phyloP scores from a whole-genome alignment of 1,284 basidiomycete genomes.

The Fomitopsis palustris region DNA sequence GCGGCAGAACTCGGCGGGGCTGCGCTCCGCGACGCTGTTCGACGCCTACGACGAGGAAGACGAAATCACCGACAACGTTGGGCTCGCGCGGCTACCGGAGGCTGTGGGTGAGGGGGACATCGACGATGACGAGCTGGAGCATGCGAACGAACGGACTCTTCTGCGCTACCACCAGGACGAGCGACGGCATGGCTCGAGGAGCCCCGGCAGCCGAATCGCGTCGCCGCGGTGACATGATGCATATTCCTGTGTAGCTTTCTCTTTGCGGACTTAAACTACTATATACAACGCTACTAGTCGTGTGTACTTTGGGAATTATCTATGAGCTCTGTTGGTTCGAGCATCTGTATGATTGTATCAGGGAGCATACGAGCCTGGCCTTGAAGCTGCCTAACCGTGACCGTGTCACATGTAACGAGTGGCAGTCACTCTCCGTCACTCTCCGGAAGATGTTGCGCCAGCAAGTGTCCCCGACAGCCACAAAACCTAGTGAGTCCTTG shows the following conservation, averaged over 20 bases:
- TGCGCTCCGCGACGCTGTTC: slow-evolving; percentile 60
- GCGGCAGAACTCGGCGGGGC: slow-evolving; percentile 45
- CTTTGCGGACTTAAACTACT: not conserved
- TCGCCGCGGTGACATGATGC: slow-evolving; percentile 12
- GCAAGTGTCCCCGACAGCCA: too few species aligned
- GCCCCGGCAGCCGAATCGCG: slow-evolving; percentile 21
- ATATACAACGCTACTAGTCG: slow-evolving; percentile 1
- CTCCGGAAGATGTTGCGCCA: too few species aligned
- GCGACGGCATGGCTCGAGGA: slow-evolving; percentile 17
- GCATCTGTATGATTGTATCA: too few species aligned
- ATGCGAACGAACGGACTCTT: slow-evolving; percentile 35
- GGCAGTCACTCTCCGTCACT: too few species aligned
- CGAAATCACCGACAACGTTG: slow-evolving; percentile 23
- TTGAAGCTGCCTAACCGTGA: too few species aligned
- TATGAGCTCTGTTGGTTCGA: not conserved
- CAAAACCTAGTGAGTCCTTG: too few species aligned
- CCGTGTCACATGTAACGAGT: too few species aligned
- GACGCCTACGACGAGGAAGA: slow-evolving; percentile 53
- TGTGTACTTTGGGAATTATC: slow-evolving; percentile 1
- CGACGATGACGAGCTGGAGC: slow-evolving; percentile 32
- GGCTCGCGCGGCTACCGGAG: slow-evolving; percentile 28
- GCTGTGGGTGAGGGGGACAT: slow-evolving; percentile 30
- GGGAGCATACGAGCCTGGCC: too few species aligned
- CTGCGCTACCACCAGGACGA: slow-evolving; percentile 23
- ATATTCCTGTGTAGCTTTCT: slow-evolving; percentile 4